These are phyloP conservation scores for Candolleomyces aberdarensis DNA, from an alignment of 768 basidiomycete genomes.

Conservation along the genomic window DNA sequence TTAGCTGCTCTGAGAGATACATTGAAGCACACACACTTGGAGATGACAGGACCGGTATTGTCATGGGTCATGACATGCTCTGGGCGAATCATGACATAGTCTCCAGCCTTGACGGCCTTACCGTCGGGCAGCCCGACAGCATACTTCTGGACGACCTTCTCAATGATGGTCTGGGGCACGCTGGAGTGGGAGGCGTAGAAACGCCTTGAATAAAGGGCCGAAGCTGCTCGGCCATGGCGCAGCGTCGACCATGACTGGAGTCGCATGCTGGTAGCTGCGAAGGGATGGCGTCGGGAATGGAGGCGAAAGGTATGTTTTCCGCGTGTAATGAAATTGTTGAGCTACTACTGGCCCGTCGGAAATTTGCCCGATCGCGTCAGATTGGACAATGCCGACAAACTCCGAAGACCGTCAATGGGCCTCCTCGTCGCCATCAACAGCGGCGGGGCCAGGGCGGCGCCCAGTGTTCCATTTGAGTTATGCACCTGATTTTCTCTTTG, in stretches of 20 bases:
- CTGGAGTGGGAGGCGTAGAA: slow-evolving; percentile 25
- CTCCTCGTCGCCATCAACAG: neutral
- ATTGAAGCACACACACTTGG: slow-evolving; percentile 63
- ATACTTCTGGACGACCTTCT: slow-evolving; percentile 97
- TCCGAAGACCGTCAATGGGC: neutral
- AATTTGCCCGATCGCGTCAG: neutral
- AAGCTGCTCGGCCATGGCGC: slow-evolving; percentile 11
- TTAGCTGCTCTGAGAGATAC: neutral
- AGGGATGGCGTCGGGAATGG: neutral
- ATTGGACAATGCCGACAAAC: neutral
- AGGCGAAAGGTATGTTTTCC: neutral
- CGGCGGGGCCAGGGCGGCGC: too few relatives aligned
- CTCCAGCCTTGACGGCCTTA: slow-evolving; percentile 84
- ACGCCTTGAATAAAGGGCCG: slow-evolving; percentile 13
- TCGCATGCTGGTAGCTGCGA: slow-evolving; percentile 16
- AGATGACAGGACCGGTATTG: slow-evolving; percentile 97
- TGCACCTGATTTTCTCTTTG: too few relatives aligned
- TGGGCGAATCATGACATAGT: slow-evolving; percentile 99
- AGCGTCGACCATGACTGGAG: slow-evolving; percentile 19
- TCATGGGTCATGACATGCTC: slow-evolving; percentile 99
- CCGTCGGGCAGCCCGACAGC: slow-evolving; percentile 84
- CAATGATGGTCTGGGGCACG: slow-evolving; percentile 84
- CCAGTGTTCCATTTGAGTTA: too few relatives aligned
- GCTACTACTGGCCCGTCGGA: neutral
- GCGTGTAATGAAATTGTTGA: neutral